Conservation (phyloP, 164 flowering plant genomes). For the Litsea cubeba region DNA sequence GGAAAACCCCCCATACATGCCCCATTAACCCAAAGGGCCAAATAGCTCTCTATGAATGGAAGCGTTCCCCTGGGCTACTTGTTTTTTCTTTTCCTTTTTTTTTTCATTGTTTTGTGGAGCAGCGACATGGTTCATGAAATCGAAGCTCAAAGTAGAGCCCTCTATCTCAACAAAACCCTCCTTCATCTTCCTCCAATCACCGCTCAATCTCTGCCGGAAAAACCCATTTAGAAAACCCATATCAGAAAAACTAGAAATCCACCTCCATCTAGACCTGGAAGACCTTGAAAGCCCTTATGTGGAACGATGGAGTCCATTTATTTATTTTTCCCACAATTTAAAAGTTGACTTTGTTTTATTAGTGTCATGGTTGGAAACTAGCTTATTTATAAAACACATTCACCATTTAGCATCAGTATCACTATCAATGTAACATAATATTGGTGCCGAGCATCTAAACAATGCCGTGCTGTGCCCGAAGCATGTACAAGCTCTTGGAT, state of each 20-base stretch:
- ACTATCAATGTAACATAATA: not conserved
- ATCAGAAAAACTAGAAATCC: conserved; percentile 44
- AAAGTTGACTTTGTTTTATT: not conserved
- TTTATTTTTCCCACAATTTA: no score
- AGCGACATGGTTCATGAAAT: conserved; percentile 43
- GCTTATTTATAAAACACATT: not conserved
- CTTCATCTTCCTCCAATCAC: conserved; percentile 17
- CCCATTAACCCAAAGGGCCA: no score
- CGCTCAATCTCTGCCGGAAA: conserved; percentile 41
- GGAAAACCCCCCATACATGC: no score
- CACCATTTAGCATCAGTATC: not conserved
- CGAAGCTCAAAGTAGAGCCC: conserved; percentile 71
- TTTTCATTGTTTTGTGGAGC: no score
- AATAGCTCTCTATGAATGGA: no score
- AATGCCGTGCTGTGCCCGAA: no score
- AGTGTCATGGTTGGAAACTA: not conserved
- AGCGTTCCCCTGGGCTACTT: not conserved
- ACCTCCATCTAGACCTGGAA: conserved; percentile 73
- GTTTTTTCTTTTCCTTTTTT: no score
- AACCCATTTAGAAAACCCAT: conserved; percentile 22
- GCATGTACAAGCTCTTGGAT: not conserved
- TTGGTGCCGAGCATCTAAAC: not conserved
- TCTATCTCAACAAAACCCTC: conserved; percentile 41
- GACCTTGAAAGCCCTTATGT: conserved; percentile 44
- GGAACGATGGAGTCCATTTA: no score